Percentiles rank a stretch among this genome's conserved stretches.
Evolutionary conservation across 345 rosid genomes (phyloP).

Genomic region (Limnanthes douglasii): DNA sequence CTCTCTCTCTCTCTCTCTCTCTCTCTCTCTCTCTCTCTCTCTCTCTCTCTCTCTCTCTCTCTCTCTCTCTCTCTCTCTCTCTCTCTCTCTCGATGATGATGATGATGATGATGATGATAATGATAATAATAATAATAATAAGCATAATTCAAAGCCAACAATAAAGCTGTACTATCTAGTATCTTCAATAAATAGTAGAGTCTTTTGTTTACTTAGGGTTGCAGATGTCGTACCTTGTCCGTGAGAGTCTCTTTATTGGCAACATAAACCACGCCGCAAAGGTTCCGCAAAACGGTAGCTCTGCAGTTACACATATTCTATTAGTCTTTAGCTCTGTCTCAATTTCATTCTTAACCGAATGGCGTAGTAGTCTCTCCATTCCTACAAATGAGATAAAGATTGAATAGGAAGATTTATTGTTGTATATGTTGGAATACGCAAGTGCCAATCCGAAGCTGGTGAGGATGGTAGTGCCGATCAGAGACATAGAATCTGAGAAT

Average conservation of each 20-base stretch:
- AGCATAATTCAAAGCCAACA: too few species aligned
- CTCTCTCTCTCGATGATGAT: too few species aligned
- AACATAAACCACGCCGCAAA: conserved; percentile 57
- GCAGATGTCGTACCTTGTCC: conserved; percentile 35
- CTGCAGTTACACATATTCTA: conserved; percentile 38
- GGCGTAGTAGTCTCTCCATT: conserved; percentile 33
- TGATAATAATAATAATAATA: too few species aligned
- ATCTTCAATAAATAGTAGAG: too few species aligned
- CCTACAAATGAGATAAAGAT: conserved; percentile 54
- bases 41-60: too few species aligned
- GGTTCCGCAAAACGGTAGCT: conserved; percentile 48
- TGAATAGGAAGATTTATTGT: conserved; percentile 41
- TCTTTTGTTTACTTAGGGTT: too few species aligned
- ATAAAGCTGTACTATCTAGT: too few species aligned
- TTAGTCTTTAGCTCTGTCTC: conserved; percentile 53
- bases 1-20: too few species aligned
- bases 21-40: too few species aligned
- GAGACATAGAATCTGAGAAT: conserved; percentile 54
- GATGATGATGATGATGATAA: too few species aligned
- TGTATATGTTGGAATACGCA: conserved; percentile 47
- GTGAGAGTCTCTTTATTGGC: conserved; percentile 63
- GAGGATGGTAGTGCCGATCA: conserved; percentile 63
- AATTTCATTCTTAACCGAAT: conserved; percentile 50
- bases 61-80: too few species aligned
- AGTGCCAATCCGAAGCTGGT: conserved; percentile 59